Evolutionary conservation across 805 yeast species (phyloP), one percentile per base, ranked within the genome.

Genomic region (Pichia kluyveri): DNA sequence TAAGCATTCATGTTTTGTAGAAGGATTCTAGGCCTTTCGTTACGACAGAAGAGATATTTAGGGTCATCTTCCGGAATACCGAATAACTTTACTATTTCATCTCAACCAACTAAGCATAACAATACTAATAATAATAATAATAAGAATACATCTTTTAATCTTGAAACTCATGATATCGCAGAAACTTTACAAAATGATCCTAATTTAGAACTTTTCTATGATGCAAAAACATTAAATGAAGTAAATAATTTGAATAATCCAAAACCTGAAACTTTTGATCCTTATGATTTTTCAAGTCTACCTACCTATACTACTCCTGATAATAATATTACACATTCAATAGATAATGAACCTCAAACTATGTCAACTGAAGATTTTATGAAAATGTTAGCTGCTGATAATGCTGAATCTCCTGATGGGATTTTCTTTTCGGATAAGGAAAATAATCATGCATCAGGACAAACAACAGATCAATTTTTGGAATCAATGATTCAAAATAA

Each of bases 151-250:
- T 15, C 39, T 5, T 41, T 32, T 30, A n/a, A 48, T n/a, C 34
- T 50, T 8, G 36, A 44, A 23, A 28, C 45, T 4, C 23, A 38
- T 18, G 55, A 52, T 17, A 42, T 52, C 17, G 48, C 53, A 27
- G 52, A 58, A 27, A 52, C 61, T 8, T 42, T 63, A 19, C 58
- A 63, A 14, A 52, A 55, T 36, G 62, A 63, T 44, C 64, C 65
- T 0, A 58, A 59, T 43, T 46, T 61, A n/a, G 60, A 50, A 37
- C 62, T 59, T 2, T 65, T 63, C 40, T 58, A 57, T 44, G 57
- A 52, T 38, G 44, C 42, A 0, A 46, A 47, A 1, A 46, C 49
- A 12, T 34, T 48, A 10, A 32, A 27, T 12, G 32, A 40, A 15
- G 42, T 42, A 6, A 42, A 49, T 15, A 26, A 39, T 5, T 18